Conservation (phyloP, 495 filamentous ascomycete genomes). For the Podospora fimiseda region DNA sequence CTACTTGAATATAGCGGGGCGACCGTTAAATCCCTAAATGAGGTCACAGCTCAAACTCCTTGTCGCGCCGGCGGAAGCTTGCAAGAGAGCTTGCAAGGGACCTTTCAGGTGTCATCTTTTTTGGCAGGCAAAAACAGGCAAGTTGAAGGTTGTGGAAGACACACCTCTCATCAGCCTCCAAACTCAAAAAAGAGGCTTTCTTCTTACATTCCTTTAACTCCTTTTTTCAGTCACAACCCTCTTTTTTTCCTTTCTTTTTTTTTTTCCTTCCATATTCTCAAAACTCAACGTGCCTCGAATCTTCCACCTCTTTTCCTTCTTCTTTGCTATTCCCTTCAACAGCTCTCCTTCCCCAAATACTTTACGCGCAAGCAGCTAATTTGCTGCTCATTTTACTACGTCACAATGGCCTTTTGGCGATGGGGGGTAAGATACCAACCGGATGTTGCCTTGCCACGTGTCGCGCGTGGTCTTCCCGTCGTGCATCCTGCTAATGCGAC, state of each 20-base stretch:
- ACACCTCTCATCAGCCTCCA: constrained; percentile 1
- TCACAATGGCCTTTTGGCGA: constrained; percentile 78
- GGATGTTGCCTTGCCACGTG: constrained; percentile 49
- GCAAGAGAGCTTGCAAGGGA: too few species aligned
- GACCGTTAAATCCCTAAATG: constrained; percentile 7
- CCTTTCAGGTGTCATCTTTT: constrained; percentile 7
- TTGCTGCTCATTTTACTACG: not conserved
- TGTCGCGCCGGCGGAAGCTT: too few species aligned
- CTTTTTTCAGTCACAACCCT: not conserved
- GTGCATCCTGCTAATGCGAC: not conserved
- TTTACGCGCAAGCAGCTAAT: constrained; percentile 5
- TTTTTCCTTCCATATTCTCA: not conserved
- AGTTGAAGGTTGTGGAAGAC: constrained; percentile 1
- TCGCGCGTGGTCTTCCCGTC: not conserved
- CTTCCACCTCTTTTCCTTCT: not conserved
- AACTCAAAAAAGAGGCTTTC: not conserved
- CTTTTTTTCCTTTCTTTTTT: not conserved
- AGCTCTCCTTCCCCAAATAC: not conserved
- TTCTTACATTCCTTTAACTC: not conserved
- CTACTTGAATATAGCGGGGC: not conserved
- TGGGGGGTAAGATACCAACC: constrained; percentile 36
- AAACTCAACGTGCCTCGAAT: not conserved
- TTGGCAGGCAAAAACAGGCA: not conserved
- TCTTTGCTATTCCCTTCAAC: not conserved
- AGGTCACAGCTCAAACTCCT: constrained; percentile 13